phyloP scores from a whole-genome alignment of 768 basidiomycete genomes.

The Trametes gibbosa region DNA sequence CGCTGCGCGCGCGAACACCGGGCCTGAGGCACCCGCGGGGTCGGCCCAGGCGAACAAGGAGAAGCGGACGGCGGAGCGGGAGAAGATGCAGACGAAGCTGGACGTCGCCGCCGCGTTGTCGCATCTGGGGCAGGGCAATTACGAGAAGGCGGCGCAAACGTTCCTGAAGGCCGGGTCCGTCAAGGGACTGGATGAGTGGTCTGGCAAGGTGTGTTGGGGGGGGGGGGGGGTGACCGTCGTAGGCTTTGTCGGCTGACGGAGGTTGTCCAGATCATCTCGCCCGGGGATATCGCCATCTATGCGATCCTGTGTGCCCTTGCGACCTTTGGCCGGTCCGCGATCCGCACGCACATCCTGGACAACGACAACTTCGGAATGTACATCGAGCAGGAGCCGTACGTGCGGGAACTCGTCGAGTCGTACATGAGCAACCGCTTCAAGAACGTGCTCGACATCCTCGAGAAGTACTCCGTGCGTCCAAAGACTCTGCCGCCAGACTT shows the following conservation, averaged over 20 bases:
- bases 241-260: neutral
- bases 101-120: constrained; percentile 80
- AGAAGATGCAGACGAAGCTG: constrained; percentile 72
- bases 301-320: constrained; percentile 83
- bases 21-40: constrained; percentile 16
- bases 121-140: constrained; percentile 65
- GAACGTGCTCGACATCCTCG: constrained; percentile 70
- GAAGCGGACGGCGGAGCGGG: constrained; percentile 55
- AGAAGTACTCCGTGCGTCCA: constrained; percentile 59
- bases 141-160: constrained; percentile 74
- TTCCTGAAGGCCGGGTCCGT: constrained; percentile 68
- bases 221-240: neutral
- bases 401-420: constrained; percentile 81
- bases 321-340: constrained; percentile 62
- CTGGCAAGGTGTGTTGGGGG: constrained; percentile 50
- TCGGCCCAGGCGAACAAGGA: constrained; percentile 37
- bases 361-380: constrained; percentile 71
- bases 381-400: constrained; percentile 83
- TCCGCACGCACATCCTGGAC: constrained; percentile 66
- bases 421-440: constrained; percentile 90
- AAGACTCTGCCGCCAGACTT: neutral
- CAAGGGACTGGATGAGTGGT: constrained; percentile 74
- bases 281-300: constrained; percentile 85
- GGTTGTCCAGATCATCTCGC: constrained; percentile 59
- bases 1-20: constrained; percentile 14